phyloP scores from a whole-genome alignment of 108 stramenopile species.

The Fistulifera solaris region DNA sequence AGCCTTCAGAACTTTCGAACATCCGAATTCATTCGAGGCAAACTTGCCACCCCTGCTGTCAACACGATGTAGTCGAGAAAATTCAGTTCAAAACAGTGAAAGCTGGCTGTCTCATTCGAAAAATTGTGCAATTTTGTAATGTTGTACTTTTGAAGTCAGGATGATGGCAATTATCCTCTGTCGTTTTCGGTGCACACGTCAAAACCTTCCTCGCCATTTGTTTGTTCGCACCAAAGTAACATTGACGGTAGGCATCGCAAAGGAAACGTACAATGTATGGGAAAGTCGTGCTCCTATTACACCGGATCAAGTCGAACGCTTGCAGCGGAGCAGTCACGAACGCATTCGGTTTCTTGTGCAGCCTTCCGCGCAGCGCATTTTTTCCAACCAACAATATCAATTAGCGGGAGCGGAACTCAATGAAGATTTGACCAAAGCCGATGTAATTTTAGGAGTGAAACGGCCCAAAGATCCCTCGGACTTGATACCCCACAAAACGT shows the following conservation, averaged over 20 bases:
- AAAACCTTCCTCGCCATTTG: too few species aligned
- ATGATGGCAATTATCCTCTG: too few species aligned
- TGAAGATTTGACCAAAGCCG: constrained; percentile 53
- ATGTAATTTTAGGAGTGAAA: constrained; percentile 79
- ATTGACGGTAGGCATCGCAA: constrained; percentile 32
- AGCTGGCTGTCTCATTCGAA: too few species aligned
- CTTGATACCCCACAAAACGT: constrained; percentile 48
- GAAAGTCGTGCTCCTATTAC: constrained; percentile 48
- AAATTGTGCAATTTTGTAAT: too few species aligned
- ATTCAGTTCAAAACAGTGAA: too few species aligned
- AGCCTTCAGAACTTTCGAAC: too few species aligned
- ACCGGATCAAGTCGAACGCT: constrained; percentile 35
- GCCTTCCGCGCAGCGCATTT: constrained; percentile 58
- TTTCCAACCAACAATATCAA: constrained; percentile 55
- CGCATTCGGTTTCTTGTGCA: constrained; percentile 36
- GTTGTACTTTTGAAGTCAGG: too few species aligned
- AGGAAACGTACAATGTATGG: constrained; percentile 60
- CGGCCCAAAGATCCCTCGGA: constrained; percentile 28
- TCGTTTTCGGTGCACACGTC: too few species aligned
- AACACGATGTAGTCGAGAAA: too few species aligned
- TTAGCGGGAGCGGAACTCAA: constrained; percentile 55
- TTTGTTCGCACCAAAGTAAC: too few species aligned
- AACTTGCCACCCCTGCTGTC: too few species aligned
- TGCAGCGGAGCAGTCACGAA: constrained; percentile 2
- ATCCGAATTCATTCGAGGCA: too few species aligned